A percentile compares a stretch with the other conserved stretches of the same genome.
Conservation (phyloP, 306 rosid species). For the Trifolium fragiferum region DNA sequence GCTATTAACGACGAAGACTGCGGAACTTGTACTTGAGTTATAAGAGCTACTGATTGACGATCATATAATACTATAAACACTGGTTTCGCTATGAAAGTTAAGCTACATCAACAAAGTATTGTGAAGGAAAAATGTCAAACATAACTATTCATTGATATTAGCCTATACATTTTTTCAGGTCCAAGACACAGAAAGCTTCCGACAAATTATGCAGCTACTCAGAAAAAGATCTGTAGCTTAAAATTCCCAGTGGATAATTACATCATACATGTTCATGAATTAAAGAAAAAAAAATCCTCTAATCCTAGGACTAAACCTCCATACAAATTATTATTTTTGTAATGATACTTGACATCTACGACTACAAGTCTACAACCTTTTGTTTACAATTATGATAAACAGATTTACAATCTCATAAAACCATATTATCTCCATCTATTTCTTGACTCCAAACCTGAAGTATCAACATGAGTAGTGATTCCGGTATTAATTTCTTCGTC, state of each 20-base stretch:
- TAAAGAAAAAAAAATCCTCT: constrained; percentile 19
- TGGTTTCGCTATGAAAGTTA: neutral
- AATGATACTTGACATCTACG: neutral
- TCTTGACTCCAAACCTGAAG: constrained; percentile 35
- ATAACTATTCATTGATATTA: constrained; percentile 10
- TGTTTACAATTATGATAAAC: constrained; percentile 33
- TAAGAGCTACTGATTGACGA: constrained; percentile 10
- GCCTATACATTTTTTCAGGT: constrained; percentile 32
- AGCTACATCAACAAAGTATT: neutral
- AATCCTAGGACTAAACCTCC: neutral
- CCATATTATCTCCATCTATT: constrained; percentile 26
- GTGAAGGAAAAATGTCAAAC: neutral
- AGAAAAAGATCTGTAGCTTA: constrained; percentile 17
- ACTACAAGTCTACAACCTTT: no score
- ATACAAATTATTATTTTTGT: neutral
- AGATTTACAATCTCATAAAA: constrained; percentile 25
- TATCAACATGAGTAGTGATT: constrained; percentile 16
- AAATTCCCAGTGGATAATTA: constrained; percentile 12
- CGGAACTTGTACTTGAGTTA: neutral
- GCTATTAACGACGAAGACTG: neutral
- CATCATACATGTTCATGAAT: constrained; percentile 16
- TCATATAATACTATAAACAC: constrained; percentile 2
- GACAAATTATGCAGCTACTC: constrained; percentile 9
- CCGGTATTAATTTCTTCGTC: constrained; percentile 16
- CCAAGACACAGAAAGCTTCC: constrained; percentile 18